A percentile compares a stretch with the other conserved stretches of the same genome.
Conservation (phyloP, 768 basidiomycete species). For the Pisolithus tinctorius region DNA sequence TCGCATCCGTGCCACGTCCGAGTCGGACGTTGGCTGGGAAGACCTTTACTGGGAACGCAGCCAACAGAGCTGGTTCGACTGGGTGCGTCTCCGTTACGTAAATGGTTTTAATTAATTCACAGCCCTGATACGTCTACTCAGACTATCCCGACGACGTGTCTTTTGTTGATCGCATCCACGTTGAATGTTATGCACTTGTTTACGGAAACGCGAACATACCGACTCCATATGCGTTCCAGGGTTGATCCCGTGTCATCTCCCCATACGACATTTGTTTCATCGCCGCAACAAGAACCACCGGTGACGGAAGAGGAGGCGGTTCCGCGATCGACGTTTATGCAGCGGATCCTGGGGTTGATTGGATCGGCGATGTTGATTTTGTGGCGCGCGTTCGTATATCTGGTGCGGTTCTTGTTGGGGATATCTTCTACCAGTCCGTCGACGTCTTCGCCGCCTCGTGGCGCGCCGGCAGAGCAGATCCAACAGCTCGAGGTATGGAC, state of each 20-base stretch:
- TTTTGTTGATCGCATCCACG: constrained; percentile 48
- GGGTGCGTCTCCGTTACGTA: constrained; percentile 44
- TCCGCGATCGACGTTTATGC: constrained; percentile 37
- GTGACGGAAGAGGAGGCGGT: constrained; percentile 28
- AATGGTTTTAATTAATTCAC: not conserved
- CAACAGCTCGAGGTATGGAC: constrained; percentile 77
- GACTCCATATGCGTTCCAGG: constrained; percentile 47
- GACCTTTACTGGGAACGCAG: constrained; percentile 66
- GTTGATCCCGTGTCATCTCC: constrained; percentile 63
- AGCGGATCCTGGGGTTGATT: constrained; percentile 31
- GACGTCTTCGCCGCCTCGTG: constrained; percentile 24
- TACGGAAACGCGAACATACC: constrained; percentile 63
- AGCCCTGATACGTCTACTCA: constrained; percentile 20
- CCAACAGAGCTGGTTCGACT: constrained; percentile 68
- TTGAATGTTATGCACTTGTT: constrained; percentile 63
- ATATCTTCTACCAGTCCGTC: constrained; percentile 41
- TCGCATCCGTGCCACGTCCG: constrained; percentile 48
- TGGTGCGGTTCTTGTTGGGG: constrained; percentile 64
- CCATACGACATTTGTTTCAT: constrained; percentile 60
- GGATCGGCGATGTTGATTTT: constrained; percentile 28
- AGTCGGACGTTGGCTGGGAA: constrained; percentile 73
- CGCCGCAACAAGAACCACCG: constrained; percentile 20
- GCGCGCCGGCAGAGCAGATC: constrained; percentile 43
- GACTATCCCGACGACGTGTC: constrained; percentile 58
- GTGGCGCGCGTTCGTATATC: constrained; percentile 49